Evolutionary conservation across 768 basidiomycete genomes (phyloP).

Genomic region (Tulasnella sp.): DNA sequence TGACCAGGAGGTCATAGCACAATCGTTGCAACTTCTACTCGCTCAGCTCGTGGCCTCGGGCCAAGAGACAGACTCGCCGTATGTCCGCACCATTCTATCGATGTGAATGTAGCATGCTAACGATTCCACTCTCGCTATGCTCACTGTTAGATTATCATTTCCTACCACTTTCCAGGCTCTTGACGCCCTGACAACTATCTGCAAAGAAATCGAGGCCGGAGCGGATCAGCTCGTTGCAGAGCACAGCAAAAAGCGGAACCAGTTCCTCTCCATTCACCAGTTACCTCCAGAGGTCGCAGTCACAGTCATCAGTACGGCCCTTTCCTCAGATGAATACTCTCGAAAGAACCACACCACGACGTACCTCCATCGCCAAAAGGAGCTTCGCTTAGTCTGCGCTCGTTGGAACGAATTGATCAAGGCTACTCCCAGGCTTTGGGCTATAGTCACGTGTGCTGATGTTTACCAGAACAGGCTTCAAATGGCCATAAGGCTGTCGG

Average conservation of each 20-base stretch:
- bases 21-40: too few species aligned
- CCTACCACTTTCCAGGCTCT: neutral
- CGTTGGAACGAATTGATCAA: neutral
- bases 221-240: neutral
- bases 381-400: neutral
- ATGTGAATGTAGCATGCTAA: too few species aligned
- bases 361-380: neutral
- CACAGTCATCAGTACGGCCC: neutral
- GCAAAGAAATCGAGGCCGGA: neutral
- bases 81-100: too few species aligned
- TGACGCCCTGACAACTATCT: neutral
- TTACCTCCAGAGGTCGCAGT: neutral
- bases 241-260: neutral
- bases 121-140: too few species aligned
- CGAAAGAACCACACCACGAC: neutral
- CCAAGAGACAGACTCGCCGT: too few species aligned
- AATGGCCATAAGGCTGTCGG: neutral
- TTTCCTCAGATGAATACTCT: neutral
- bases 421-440: neutral
- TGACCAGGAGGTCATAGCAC: too few species aligned
- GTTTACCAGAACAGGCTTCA: neutral
- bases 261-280: neutral
- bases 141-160: neutral
- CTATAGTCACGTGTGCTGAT: neutral
- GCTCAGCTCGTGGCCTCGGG: too few species aligned